phyloP scores from a whole-genome alignment of 1,139 yeast species.

The Taiozyma sp. region DNA sequence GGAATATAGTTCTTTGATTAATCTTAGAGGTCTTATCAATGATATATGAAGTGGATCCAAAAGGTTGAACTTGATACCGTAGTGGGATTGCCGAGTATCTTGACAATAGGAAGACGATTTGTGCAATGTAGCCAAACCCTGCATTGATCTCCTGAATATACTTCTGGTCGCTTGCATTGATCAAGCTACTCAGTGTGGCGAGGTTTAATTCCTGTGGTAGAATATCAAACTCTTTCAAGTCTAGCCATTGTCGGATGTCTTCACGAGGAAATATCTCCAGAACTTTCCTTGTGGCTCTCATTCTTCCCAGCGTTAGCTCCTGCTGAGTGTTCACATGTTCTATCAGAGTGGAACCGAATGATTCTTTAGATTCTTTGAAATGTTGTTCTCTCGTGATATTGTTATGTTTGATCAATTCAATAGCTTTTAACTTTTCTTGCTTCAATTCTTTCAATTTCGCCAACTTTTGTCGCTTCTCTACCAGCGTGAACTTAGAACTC shows the following conservation, averaged over 20 bases:
- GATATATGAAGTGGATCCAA: constrained; percentile 48
- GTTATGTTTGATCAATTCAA: constrained; percentile 7
- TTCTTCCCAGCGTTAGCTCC: constrained; percentile 15
- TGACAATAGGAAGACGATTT: constrained; percentile 38
- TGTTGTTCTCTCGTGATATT: background rate
- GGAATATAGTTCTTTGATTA: constrained; percentile 39
- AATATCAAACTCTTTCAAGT: constrained; percentile 14
- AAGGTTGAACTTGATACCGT: constrained; percentile 46
- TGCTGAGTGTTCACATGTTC: constrained; percentile 19
- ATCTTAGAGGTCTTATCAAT: constrained; percentile 44
- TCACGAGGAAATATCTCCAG: constrained; percentile 15
- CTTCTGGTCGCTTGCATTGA: constrained; percentile 20
- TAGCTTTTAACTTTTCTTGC: constrained; percentile 2
- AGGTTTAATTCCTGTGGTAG: constrained; percentile 15
- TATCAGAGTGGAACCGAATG: constrained; percentile 8
- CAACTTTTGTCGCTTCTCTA: constrained; percentile 5
- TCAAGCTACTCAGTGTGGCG: constrained; percentile 12
- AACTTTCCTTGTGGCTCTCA: constrained; percentile 9
- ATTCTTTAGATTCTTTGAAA: constrained; percentile 6
- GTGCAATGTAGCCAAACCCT: constrained; percentile 44
- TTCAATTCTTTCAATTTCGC: constrained; percentile 10
- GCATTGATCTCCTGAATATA: constrained; percentile 39
- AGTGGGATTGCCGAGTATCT: constrained; percentile 41
- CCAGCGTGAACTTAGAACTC: constrained; percentile 4
- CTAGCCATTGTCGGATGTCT: constrained; percentile 19